phyloP scores from a whole-genome alignment of 176 grass and related monocot species.

The Pontederia crassipes region DNA sequence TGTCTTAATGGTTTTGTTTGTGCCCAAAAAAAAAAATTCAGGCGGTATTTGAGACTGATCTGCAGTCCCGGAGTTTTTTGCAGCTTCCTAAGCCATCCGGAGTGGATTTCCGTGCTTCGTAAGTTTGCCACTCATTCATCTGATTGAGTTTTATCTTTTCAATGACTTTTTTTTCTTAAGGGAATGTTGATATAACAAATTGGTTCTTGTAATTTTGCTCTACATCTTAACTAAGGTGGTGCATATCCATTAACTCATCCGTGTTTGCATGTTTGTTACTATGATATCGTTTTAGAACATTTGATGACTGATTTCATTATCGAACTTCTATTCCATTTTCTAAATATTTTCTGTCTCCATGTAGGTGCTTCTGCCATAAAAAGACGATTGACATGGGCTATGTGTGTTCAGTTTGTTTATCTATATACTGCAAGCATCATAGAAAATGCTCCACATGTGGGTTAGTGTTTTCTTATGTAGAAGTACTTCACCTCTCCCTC shows the following conservation, averaged over 20 bases:
- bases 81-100: constrained; percentile 84
- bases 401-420: constrained; percentile 94
- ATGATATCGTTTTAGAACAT: no score
- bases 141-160: background rate
- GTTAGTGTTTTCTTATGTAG: constrained; percentile 29
- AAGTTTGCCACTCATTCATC: constrained; percentile 29
- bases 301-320: background rate
- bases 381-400: constrained; percentile 96
- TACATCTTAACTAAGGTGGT: no score
- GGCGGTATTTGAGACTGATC: constrained; percentile 86
- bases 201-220: no score
- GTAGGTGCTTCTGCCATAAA: constrained; percentile 96
- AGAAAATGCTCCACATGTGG: constrained; percentile 96
- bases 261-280: no score
- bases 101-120: constrained; percentile 98
- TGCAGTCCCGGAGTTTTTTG: constrained; percentile 77
- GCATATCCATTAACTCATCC: no score
- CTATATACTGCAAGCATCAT: constrained; percentile 97
- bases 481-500: background rate
- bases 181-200: no score
- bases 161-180: no score
- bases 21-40: constrained; percentile 24
- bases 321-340: background rate
- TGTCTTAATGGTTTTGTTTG: background rate
- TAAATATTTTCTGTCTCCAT: constrained; percentile 8